phyloP scores from a whole-genome alignment of 257 asterid species.

The Solanum appendiculatum region DNA sequence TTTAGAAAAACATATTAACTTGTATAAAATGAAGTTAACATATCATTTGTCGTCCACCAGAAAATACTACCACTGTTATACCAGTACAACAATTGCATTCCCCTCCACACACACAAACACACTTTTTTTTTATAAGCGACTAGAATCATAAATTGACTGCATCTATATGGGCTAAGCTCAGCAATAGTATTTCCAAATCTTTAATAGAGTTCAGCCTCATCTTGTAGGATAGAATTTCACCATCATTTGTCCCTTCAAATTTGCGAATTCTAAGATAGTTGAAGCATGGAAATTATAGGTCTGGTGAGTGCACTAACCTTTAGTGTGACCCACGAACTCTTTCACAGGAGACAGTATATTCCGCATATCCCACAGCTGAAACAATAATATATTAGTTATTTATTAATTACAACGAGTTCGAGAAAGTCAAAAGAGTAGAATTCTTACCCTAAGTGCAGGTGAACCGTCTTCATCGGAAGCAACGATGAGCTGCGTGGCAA shows the following conservation, averaged over 20 bases:
- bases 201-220: neutral
- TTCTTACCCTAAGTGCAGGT: slow-evolving; percentile 72
- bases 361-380: slow-evolving; percentile 98
- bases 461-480: slow-evolving; percentile 97
- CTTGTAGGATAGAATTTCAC: neutral
- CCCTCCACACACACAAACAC: neutral
- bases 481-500: slow-evolving; percentile 87
- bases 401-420: neutral
- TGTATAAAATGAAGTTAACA: neutral
- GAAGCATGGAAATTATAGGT: neutral
- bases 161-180: neutral
- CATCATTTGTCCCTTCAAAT: neutral
- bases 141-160: neutral
- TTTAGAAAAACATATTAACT: neutral
- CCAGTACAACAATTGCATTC: neutral
- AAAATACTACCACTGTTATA: neutral
- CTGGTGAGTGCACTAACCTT: slow-evolving; percentile 36
- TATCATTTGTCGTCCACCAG: neutral
- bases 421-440: neutral
- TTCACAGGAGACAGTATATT: slow-evolving; percentile 77
- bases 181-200: neutral
- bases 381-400: neutral
- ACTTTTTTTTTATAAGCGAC: neutral
- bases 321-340: slow-evolving; percentile 91
- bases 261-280: neutral